Evolutionary conservation across 441 rosid genomes (phyloP).

Genomic region (Eruca vesicaria): DNA sequence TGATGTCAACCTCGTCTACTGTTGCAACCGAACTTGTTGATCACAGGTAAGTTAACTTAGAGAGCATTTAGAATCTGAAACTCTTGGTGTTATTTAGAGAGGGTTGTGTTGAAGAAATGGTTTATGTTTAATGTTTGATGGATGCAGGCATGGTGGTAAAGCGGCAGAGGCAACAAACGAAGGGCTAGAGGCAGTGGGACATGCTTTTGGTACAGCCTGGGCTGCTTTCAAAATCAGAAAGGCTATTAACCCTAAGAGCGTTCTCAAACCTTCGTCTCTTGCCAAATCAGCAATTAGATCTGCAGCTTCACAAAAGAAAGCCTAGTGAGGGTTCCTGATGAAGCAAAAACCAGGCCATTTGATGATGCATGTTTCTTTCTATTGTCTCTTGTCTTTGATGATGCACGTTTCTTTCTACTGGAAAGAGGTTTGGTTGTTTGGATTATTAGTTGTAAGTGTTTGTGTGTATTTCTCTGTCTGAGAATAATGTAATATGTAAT

Average conservation of each 20-base stretch:
- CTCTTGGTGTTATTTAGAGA: background rate
- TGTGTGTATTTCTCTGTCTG: constrained; percentile 14
- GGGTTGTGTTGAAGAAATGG: background rate
- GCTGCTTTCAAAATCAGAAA: constrained; percentile 75
- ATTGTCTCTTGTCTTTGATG: background rate
- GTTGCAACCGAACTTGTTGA: constrained; percentile 69
- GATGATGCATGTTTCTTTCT: constrained; percentile 4
- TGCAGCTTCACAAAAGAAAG: constrained; percentile 58
- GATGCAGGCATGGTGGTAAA: constrained; percentile 72
- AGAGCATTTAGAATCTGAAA: background rate
- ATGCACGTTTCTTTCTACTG: background rate
- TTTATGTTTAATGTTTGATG: constrained; percentile 18
- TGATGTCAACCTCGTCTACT: constrained; percentile 70
- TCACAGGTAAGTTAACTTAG: constrained; percentile 48
- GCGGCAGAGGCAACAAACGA: constrained; percentile 82
- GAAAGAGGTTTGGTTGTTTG: constrained; percentile 3
- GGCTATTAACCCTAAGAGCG: constrained; percentile 85
- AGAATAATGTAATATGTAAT: constrained; percentile 11
- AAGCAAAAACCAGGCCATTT: background rate
- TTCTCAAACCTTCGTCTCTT: constrained; percentile 57
- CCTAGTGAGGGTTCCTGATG: constrained; percentile 28
- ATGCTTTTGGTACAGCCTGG: constrained; percentile 90
- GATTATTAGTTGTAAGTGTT: constrained; percentile 19
- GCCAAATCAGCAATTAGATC: constrained; percentile 60
- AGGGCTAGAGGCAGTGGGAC: constrained; percentile 87